Conservation (phyloP, 495 filamentous ascomycete genomes). For the Xylaria sp. region DNA sequence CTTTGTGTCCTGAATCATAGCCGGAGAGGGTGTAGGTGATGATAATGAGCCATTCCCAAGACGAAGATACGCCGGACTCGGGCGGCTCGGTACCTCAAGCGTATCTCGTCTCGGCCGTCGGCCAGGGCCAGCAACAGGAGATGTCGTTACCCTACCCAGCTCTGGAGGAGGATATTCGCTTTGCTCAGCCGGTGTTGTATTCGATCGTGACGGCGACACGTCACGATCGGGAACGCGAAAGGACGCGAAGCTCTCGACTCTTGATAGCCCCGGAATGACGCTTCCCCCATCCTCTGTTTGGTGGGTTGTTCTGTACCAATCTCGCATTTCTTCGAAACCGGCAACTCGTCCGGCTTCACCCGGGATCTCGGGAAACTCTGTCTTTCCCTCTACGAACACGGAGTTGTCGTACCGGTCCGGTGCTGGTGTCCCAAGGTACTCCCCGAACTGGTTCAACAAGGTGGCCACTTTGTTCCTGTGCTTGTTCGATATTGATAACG, state of each 20-base stretch:
- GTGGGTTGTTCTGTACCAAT: slow-evolving; percentile 45
- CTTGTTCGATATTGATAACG: slow-evolving; percentile 18
- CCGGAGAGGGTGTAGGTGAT: slow-evolving; percentile 4
- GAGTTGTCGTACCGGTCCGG: slow-evolving; percentile 52
- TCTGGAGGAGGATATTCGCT: neutral
- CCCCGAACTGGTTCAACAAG: slow-evolving; percentile 42
- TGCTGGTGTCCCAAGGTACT: slow-evolving; percentile 50
- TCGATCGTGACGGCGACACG: slow-evolving; percentile 27
- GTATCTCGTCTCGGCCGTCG: slow-evolving; percentile 38
- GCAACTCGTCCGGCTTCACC: slow-evolving; percentile 55
- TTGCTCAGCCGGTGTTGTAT: slow-evolving; percentile 32
- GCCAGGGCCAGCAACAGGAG: slow-evolving; percentile 24
- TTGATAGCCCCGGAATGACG: slow-evolving; percentile 31
- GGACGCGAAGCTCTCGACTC: slow-evolving; percentile 38
- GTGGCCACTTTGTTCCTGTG: slow-evolving; percentile 51
- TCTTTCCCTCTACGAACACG: slow-evolving; percentile 53
- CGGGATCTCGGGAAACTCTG: slow-evolving; percentile 58
- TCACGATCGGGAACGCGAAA: slow-evolving; percentile 24
- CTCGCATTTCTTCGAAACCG: slow-evolving; percentile 45
- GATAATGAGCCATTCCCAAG: slow-evolving; percentile 2
- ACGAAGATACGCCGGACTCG: slow-evolving; percentile 3
- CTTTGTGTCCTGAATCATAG: neutral
- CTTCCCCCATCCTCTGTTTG: slow-evolving; percentile 28
- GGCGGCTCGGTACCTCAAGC: slow-evolving; percentile 35
- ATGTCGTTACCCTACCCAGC: slow-evolving; percentile 26